Evolutionary conservation across 371 early-diverging fungal species (phyloP).

Genomic region (Syncephalastrum monosporum): DNA sequence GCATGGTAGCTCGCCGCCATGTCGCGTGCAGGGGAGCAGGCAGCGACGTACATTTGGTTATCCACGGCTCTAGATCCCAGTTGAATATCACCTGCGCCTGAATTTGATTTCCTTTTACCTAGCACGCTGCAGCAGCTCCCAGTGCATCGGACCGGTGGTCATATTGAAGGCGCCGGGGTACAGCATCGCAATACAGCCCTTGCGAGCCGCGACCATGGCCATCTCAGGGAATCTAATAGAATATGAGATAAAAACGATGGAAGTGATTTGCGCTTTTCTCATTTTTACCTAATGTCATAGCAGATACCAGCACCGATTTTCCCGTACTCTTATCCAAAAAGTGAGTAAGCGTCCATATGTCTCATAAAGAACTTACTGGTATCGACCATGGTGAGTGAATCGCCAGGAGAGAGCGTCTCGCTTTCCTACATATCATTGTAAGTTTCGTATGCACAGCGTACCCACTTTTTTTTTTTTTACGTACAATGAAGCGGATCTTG

Average conservation of each 20-base stretch:
- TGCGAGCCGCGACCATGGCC: constrained; percentile 90
- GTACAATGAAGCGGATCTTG: constrained; percentile 79
- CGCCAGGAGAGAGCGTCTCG: constrained; percentile 79
- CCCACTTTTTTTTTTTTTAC: not conserved
- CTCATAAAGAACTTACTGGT: constrained; percentile 54
- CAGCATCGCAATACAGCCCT: constrained; percentile 88
- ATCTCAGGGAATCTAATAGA: constrained; percentile 82
- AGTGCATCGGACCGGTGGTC: constrained; percentile 93
- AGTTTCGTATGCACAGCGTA: not conserved
- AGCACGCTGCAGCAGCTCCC: constrained; percentile 91
- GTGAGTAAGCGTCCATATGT: constrained; percentile 5
- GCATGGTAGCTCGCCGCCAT: constrained; percentile 76
- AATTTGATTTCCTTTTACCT: constrained; percentile 47
- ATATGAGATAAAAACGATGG: not conserved
- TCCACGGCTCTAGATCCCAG: constrained; percentile 54
- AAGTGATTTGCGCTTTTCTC: not conserved
- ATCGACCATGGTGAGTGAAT: constrained; percentile 70
- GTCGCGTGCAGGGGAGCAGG: constrained; percentile 94
- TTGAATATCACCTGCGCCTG: not conserved
- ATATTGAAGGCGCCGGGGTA: constrained; percentile 97
- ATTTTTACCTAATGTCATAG: constrained; percentile 78
- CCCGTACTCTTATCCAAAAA: constrained; percentile 63
- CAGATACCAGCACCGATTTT: constrained; percentile 93
- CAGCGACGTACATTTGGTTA: constrained; percentile 83
- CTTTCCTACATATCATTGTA: constrained; percentile 60